Evolutionary conservation across 768 basidiomycete species (phyloP), one percentile per base, ranked within the genome.

Genomic region (Lepiota brunneoincarnata): DNA sequence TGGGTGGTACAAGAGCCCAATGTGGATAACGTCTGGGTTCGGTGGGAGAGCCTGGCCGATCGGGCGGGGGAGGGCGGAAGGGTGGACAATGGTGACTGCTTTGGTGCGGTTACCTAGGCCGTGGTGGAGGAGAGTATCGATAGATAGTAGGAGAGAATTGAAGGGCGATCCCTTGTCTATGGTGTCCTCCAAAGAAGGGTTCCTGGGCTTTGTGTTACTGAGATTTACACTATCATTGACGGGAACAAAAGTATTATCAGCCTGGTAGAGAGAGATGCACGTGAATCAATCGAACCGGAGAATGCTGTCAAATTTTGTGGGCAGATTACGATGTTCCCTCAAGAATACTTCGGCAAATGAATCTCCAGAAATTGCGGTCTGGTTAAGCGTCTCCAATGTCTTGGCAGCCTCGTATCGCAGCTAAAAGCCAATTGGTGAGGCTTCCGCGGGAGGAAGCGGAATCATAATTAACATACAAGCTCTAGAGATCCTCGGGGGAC

Each of bases 401-500:
- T 79, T 76, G 35, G 74, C 70, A 0, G 94, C 93, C 63, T 98
- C 93, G 43, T 86, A 74, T 54, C 75, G 76, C 31, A 94, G 80
- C 91, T 94, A 59, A 51, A 41, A 20, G 40, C n/a, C 18, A 15
- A 24, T 40, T 17, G n/a, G 14, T 20, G 26, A 5, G 2, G 17
- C 4, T 20, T 12, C 34, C 23, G 28, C 15, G 20, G 21, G 40
- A 49, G 14, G 34, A 9, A 1, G 44, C 5, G 34, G 17, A 4
- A n/a, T 35, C 24, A n/a, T 4, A 28, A 11, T 28, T 31, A 11
- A 60, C 78, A 61, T 66, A 94, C 90, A 69, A 96, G 71, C 46
- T 89, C 81, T 1, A 98, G 73, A 1, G 92, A 93, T 2, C 88
- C 80, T 12, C 82, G 60, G 17, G 94, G 90, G 26, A 95, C 80